Percentiles rank a stretch among this genome's conserved stretches.
These are phyloP conservation scores for Lepidopterella palustris DNA, from an alignment of 495 filamentous ascomycete species.

Conservation along the genomic window DNA sequence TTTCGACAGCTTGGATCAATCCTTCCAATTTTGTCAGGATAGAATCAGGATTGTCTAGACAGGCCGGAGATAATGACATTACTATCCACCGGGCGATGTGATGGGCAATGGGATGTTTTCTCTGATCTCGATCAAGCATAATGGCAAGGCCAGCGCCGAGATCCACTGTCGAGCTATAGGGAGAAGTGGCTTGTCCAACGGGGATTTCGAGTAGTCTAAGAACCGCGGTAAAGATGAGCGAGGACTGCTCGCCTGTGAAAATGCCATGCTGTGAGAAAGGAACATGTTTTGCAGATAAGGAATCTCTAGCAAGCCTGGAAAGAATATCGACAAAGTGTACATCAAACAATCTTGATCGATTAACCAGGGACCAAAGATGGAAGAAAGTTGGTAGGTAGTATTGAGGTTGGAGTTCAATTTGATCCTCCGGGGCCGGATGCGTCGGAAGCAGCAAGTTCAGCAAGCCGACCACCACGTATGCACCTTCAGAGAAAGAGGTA, in stretches of 20 bases:
- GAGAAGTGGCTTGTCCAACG: slow-evolving; percentile 89
- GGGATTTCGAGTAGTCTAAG: slow-evolving; percentile 89
- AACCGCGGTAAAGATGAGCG: slow-evolving; percentile 87
- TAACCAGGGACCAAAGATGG: slow-evolving; percentile 91
- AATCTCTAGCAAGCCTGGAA: slow-evolving; percentile 79
- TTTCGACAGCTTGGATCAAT: slow-evolving; percentile 91
- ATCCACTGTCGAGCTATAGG: slow-evolving; percentile 78
- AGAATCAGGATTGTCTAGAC: slow-evolving; percentile 69
- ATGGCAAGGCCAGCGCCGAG: slow-evolving; percentile 72
- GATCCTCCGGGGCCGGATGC: slow-evolving; percentile 60
- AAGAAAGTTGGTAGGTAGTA: slow-evolving; percentile 87
- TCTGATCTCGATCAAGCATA: slow-evolving; percentile 81
- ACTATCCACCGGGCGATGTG: slow-evolving; percentile 94
- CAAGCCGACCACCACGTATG: slow-evolving; percentile 78
- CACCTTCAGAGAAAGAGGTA: slow-evolving; percentile 81
- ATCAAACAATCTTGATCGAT: slow-evolving; percentile 82
- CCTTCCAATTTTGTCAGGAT: slow-evolving; percentile 83
- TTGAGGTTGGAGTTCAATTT: slow-evolving; percentile 64
- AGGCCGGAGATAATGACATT: slow-evolving; percentile 83
- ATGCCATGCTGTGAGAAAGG: slow-evolving; percentile 84
- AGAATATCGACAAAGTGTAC: slow-evolving; percentile 81
- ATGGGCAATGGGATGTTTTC: slow-evolving; percentile 86
- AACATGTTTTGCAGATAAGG: slow-evolving; percentile 63
- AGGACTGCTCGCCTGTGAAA: slow-evolving; percentile 85
- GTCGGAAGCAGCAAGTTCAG: slow-evolving; percentile 87